phyloP scores from a whole-genome alignment of 108 stramenopile species.

The Chaetoceros muelleri region DNA sequence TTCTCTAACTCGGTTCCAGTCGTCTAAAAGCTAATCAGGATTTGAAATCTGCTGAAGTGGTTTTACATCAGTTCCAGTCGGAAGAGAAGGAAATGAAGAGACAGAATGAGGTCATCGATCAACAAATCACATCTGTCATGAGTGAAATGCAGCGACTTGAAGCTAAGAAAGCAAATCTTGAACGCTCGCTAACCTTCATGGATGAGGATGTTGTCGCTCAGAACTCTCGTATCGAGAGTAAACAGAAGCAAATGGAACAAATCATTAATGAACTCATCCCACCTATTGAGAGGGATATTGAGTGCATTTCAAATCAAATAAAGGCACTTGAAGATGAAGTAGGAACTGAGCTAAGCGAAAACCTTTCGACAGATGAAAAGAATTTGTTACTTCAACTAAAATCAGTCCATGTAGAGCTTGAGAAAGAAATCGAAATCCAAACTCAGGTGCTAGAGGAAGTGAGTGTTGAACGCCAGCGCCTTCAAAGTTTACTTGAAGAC shows the following conservation, averaged over 20 bases:
- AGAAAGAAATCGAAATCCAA: conserved; percentile 49
- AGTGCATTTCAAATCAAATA: conserved; percentile 49
- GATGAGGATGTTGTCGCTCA: conserved; percentile 40
- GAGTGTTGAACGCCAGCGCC: conserved; percentile 41
- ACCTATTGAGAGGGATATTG: conserved; percentile 49
- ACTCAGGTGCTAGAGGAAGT: conserved; percentile 51
- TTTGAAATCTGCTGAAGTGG: conserved; percentile 35
- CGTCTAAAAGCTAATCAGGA: conserved; percentile 50
- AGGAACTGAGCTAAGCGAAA: conserved; percentile 60
- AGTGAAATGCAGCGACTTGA: conserved; percentile 62
- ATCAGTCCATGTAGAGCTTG: conserved; percentile 29
- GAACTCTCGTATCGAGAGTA: conserved; percentile 26
- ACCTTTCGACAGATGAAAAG: conserved; percentile 57
- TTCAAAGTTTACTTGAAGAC: conserved; percentile 70
- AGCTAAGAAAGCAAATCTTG: conserved; percentile 57
- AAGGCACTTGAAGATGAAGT: conserved; percentile 70
- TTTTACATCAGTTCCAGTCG: conserved; percentile 25
- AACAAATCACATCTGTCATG: conserved; percentile 49
- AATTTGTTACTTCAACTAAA: conserved; percentile 38
- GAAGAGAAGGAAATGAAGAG: conserved; percentile 38
- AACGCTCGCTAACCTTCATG: conserved; percentile 39
- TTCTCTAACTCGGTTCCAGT: conserved; percentile 1
- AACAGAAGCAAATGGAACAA: conserved; percentile 53
- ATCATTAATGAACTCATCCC: conserved; percentile 57
- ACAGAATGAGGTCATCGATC: conserved; percentile 49